Evolutionary conservation across 176 grass and related monocot genomes (phyloP), one percentile per base, ranked within the genome.

Genomic region (Zizania latifolia): DNA sequence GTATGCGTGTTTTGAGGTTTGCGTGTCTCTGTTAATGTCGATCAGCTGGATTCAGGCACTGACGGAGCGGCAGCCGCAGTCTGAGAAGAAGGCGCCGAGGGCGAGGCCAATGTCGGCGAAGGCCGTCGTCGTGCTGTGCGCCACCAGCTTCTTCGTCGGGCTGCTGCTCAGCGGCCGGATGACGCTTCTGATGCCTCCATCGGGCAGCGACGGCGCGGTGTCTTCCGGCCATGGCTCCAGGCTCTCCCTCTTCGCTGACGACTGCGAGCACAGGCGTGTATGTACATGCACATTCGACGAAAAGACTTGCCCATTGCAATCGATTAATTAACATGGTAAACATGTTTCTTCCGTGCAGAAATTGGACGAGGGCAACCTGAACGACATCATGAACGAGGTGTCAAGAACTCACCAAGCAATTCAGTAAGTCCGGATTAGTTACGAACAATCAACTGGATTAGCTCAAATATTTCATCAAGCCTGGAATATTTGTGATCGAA

Each of bases 101-200:
- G 35, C 74, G 37, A 82, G 81, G 81, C 78, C 83, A 5, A 65
- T 93, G 86, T 87, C 83, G 12, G 81, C 61, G 26, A 97, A 87
- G 73, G 76, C 70, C 5, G 45, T 91, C 30, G 44, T 59, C 39
- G 23, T 81, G 34, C 83, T 97, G 14, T 89, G 90, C 53, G 53
- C 82, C 12, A 66, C 90, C 2, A 89, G 94, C 81, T 97, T 97
- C 89, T 82, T 93, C 46, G 43, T 85, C 9, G 94, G 90, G n/a
- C n/a, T n/a, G n/a, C n/a, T n/a, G n/a, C n/a, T n/a, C n/a, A n/a
- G n/a, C n/a, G n/a, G n/a, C n/a, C n/a, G n/a, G n/a, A n/a, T n/a
- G n/a, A n/a, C n/a, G n/a, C n/a, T n/a, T n/a, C n/a, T n/a, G n/a
- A n/a, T n/a, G n/a, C n/a, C n/a, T n/a, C n/a, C n/a, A n/a, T n/a